Evolutionary conservation across 495 filamentous ascomycete genomes (phyloP).

Genomic region (Cercophora newfieldiana): DNA sequence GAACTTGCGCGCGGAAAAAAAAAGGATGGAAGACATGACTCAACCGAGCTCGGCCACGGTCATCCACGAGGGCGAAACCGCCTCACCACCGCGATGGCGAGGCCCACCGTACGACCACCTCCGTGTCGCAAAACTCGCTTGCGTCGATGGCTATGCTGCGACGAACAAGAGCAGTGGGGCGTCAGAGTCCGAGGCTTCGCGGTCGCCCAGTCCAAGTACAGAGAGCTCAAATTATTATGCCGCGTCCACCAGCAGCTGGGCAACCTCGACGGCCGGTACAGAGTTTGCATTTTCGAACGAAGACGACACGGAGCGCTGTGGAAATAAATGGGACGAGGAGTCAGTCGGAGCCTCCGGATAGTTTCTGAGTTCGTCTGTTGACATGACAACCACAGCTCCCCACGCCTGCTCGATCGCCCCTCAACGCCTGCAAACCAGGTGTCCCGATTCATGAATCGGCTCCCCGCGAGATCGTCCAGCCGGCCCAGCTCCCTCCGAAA

Average conservation of each 20-base stretch:
- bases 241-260: slow-evolving; percentile 27
- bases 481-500: slow-evolving; percentile 23
- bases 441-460: slow-evolving; percentile 12
- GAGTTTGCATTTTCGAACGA: slow-evolving; percentile 23
- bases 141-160: slow-evolving; percentile 4
- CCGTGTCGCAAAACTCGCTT: slow-evolving; percentile 7
- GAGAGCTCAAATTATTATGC: slow-evolving; percentile 26
- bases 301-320: slow-evolving; percentile 21
- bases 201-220: slow-evolving; percentile 24
- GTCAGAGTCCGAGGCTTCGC: slow-evolving; percentile 20
- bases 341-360: slow-evolving; percentile 7
- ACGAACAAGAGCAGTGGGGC: slow-evolving; percentile 13
- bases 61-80: slow-evolving; percentile 14
- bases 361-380: not conserved
- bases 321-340: slow-evolving; percentile 28
- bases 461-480: slow-evolving; percentile 17
- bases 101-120: slow-evolving; percentile 13
- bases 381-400: not conserved
- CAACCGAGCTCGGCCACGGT: slow-evolving; percentile 8
- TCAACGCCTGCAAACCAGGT: slow-evolving; percentile 14
- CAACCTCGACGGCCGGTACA: slow-evolving; percentile 23
- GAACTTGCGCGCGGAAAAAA: not conserved
- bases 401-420: slow-evolving; percentile 16
- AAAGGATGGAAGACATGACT: slow-evolving; percentile 7
- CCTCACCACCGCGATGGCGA: slow-evolving; percentile 8